phyloP scores from a whole-genome alignment of 345 rosid genomes.

The Aegle marmelos region DNA sequence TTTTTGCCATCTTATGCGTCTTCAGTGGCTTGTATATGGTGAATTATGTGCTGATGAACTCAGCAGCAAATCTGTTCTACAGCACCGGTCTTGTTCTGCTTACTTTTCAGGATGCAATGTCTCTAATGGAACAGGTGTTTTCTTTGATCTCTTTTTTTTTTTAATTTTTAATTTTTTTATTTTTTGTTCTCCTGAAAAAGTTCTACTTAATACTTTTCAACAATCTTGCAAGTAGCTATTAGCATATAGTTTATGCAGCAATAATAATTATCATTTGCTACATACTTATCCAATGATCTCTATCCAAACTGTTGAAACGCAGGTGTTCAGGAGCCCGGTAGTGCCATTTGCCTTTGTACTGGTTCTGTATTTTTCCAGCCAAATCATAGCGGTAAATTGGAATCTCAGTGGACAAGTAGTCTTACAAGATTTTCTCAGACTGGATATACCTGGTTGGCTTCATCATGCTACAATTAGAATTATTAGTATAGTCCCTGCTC shows the following conservation, averaged over 20 bases:
- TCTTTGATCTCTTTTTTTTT: not conserved
- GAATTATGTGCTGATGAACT: constrained; percentile 69
- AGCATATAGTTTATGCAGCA: not conserved
- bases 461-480: constrained; percentile 81
- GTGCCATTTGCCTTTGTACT: constrained; percentile 52
- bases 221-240: not conserved
- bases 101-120: constrained; percentile 88
- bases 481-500: constrained; percentile 78
- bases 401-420: constrained; percentile 71
- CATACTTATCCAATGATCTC: constrained; percentile 11
- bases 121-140: constrained; percentile 86
- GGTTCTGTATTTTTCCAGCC: constrained; percentile 69
- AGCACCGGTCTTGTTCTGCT: constrained; percentile 65
- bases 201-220: constrained; percentile 12
- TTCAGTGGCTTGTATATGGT: constrained; percentile 75
- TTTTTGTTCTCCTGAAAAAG: constrained; percentile 10
- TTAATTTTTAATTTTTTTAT: not conserved
- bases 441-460: constrained; percentile 92
- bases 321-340: constrained; percentile 71
- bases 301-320: constrained; percentile 19
- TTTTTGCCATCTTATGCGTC: constrained; percentile 63
- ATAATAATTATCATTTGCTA: not conserved
- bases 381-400: constrained; percentile 78
- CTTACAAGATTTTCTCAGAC: constrained; percentile 67
- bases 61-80: constrained; percentile 83